Evolutionary conservation across 1,284 basidiomycete genomes (phyloP).

Genomic region (Anthracocystis walkeri): DNA sequence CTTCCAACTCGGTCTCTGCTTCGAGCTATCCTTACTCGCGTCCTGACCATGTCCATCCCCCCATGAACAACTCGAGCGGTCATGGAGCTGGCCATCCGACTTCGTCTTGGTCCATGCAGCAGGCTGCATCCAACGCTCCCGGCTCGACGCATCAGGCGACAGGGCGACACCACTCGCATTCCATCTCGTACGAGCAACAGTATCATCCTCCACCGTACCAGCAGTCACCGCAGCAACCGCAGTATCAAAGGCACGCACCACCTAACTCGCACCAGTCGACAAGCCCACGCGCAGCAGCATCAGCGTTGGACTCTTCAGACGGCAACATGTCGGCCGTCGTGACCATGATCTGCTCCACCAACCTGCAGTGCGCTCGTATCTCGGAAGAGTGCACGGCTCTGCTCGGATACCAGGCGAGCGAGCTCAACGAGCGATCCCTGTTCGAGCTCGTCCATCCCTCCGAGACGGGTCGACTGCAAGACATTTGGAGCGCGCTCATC

Average conservation of each 20-base stretch:
- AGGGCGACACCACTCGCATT: slow-evolving; percentile 26
- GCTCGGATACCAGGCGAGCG: slow-evolving; percentile 48
- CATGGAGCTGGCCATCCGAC: slow-evolving; percentile 12
- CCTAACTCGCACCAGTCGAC: slow-evolving; percentile 8
- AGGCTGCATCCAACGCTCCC: slow-evolving; percentile 14
- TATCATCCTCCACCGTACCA: slow-evolving; percentile 14
- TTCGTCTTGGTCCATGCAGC: slow-evolving; percentile 23
- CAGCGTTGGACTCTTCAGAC: slow-evolving; percentile 17
- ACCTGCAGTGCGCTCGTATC: slow-evolving; percentile 51
- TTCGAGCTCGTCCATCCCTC: slow-evolving; percentile 58
- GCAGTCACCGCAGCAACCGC: background rate
- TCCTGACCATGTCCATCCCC: slow-evolving; percentile 40
- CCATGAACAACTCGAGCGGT: slow-evolving; percentile 11
- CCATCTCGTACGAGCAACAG: slow-evolving; percentile 30
- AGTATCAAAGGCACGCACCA: slow-evolving; percentile 11
- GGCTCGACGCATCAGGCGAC: slow-evolving; percentile 12
- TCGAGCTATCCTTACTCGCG: slow-evolving; percentile 52
- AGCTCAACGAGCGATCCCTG: slow-evolving; percentile 48
- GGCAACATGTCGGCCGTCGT: slow-evolving; percentile 40
- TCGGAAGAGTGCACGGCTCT: slow-evolving; percentile 50
- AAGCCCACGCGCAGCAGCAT: background rate
- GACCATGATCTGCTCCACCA: slow-evolving; percentile 58
- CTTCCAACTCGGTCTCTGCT: slow-evolving; percentile 50
- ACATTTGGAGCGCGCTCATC: slow-evolving; percentile 52
- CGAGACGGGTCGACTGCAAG: slow-evolving; percentile 42